phyloP scores from a whole-genome alignment of 257 asterid species.

The Leonotis leonurus region DNA sequence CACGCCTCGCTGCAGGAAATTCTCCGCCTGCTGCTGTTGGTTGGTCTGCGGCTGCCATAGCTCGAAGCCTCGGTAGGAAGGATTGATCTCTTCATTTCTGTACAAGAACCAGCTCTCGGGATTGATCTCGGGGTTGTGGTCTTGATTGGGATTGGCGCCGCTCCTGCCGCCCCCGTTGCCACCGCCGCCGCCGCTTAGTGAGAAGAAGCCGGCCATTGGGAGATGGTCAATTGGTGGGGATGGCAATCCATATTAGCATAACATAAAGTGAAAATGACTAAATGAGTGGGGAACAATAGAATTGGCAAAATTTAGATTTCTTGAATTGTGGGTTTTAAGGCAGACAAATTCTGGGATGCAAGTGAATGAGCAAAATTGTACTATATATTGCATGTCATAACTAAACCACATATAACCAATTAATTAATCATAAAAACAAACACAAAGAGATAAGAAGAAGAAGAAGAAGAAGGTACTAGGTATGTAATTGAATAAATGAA shows the following conservation, averaged over 20 bases:
- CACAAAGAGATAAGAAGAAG: background rate
- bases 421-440: background rate
- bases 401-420: too few species aligned
- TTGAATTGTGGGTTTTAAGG: slow-evolving; percentile 32
- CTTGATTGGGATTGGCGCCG: slow-evolving; percentile 27
- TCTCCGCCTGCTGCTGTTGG: slow-evolving; percentile 25
- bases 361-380: slow-evolving; percentile 22
- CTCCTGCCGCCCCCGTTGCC: slow-evolving; percentile 5
- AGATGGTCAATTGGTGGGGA: slow-evolving; percentile 18
- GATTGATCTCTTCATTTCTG: slow-evolving; percentile 37
- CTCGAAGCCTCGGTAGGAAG: slow-evolving; percentile 65
- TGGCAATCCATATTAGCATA: slow-evolving; percentile 23
- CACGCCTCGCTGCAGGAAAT: slow-evolving; percentile 27
- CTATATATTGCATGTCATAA: slow-evolving; percentile 20
- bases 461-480: background rate
- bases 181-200: slow-evolving; percentile 51
- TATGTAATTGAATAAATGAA: too few species aligned
- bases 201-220: slow-evolving; percentile 78
- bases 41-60: slow-evolving; percentile 58
- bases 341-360: slow-evolving; percentile 27
- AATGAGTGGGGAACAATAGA: slow-evolving; percentile 33
- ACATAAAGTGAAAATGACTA: slow-evolving; percentile 26
- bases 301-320: slow-evolving; percentile 20
- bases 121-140: slow-evolving; percentile 35
- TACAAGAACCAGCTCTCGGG: slow-evolving; percentile 73